These are phyloP conservation scores for Hypoxylon intermedium DNA, from an alignment of 495 filamentous ascomycete genomes.

Conservation along the genomic window DNA sequence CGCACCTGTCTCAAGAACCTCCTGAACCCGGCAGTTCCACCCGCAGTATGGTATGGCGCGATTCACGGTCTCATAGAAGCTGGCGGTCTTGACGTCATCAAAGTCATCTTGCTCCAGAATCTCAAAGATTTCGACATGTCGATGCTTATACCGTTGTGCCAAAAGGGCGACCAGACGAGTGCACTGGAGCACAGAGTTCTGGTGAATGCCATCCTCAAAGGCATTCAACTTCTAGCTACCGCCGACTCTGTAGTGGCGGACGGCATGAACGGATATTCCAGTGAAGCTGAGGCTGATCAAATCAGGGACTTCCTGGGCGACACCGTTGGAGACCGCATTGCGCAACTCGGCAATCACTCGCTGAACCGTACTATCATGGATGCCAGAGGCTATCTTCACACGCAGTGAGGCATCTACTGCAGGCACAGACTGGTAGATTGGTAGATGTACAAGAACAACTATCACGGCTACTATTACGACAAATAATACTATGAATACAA, in stretches of 20 bases:
- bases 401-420: neutral
- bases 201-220: slow-evolving; percentile 65
- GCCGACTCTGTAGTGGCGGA: slow-evolving; percentile 24
- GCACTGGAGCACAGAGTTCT: slow-evolving; percentile 68
- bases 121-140: slow-evolving; percentile 73
- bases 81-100: slow-evolving; percentile 79
- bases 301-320: slow-evolving; percentile 63
- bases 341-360: slow-evolving; percentile 56
- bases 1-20: slow-evolving; percentile 89
- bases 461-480: no score
- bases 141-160: slow-evolving; percentile 66
- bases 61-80: slow-evolving; percentile 77
- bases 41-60: slow-evolving; percentile 85
- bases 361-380: slow-evolving; percentile 61
- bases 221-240: slow-evolving; percentile 55
- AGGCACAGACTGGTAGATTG: neutral
- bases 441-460: neutral
- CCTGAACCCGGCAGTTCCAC: slow-evolving; percentile 80
- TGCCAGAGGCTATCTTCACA: slow-evolving; percentile 41
- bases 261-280: slow-evolving; percentile 41
- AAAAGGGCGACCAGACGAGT: slow-evolving; percentile 60
- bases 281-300: slow-evolving; percentile 56
- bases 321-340: slow-evolving; percentile 66
- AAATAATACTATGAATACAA: no score
- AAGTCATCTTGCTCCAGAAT: slow-evolving; percentile 80